phyloP scores from a whole-genome alignment of 148 eudicot genomes.

The Spergularia marina region DNA sequence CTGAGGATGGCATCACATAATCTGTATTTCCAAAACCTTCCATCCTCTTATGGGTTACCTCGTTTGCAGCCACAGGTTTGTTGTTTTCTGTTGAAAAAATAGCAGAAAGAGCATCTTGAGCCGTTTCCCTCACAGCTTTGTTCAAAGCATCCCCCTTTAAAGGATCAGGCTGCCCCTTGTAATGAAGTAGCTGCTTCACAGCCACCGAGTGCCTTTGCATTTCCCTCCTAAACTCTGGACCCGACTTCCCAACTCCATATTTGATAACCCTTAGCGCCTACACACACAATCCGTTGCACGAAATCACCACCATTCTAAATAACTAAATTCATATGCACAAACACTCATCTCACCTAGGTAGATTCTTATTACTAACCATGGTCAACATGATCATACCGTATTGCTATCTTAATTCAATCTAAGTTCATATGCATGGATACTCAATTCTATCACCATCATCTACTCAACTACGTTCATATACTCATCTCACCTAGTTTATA shows the following conservation, averaged over 20 bases:
- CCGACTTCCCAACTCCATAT: slow-evolving; percentile 87
- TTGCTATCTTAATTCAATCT: too few relatives aligned
- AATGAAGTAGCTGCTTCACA: slow-evolving; percentile 77
- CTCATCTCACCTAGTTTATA: too few relatives aligned
- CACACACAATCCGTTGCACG: slow-evolving; percentile 7
- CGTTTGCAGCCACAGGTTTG: slow-evolving; percentile 50
- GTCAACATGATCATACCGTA: too few relatives aligned
- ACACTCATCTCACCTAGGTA: neutral
- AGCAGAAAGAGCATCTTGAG: slow-evolving; percentile 85
- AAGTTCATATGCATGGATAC: too few relatives aligned
- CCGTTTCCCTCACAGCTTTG: slow-evolving; percentile 90
- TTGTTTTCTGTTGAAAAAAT: slow-evolving; percentile 77
- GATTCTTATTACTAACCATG: neutral
- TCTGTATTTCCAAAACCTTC: slow-evolving; percentile 92
- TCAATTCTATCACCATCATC: too few relatives aligned
- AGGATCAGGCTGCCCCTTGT: slow-evolving; percentile 84
- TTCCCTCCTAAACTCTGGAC: slow-evolving; percentile 88
- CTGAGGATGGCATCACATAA: slow-evolving; percentile 54
- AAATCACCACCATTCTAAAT: neutral
- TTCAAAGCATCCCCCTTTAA: slow-evolving; percentile 88
- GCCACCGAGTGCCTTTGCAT: slow-evolving; percentile 98
- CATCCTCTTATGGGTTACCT: slow-evolving; percentile 65
- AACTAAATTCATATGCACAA: slow-evolving; percentile 6
- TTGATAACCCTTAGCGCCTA: slow-evolving; percentile 89
- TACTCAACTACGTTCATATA: too few relatives aligned